A percentile compares a stretch with the other conserved stretches of the same genome.
Evolutionary conservation across 352 stramenopile species (phyloP).

Genomic region (Globisporangium cylindrosporum): DNA sequence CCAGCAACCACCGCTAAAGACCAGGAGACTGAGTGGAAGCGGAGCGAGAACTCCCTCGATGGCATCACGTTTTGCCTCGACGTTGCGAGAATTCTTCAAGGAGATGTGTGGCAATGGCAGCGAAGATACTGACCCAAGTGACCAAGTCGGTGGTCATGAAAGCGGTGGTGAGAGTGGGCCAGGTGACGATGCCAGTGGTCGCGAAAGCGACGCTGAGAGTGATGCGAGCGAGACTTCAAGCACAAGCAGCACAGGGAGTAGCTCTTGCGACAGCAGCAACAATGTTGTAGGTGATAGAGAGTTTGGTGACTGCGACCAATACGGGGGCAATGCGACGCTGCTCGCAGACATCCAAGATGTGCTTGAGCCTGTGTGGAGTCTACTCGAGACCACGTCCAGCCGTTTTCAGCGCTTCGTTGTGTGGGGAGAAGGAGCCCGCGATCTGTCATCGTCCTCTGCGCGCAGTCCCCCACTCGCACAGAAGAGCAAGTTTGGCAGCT

Average conservation of each 20-base stretch:
- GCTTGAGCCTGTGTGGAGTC: constrained; percentile 12
- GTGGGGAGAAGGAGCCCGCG: background rate
- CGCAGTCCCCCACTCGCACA: background rate
- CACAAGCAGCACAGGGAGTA: background rate
- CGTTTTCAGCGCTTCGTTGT: constrained; percentile 9
- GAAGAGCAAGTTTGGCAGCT: background rate
- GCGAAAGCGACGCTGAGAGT: constrained; percentile 5
- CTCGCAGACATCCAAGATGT: constrained; percentile 15
- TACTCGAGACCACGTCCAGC: constrained; percentile 14
- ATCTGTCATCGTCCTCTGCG: constrained; percentile 6
- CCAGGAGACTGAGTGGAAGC: constrained; percentile 6
- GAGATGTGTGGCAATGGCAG: background rate
- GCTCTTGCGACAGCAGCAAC: background rate
- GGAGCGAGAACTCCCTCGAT: constrained; percentile 7
- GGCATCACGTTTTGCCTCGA: background rate
- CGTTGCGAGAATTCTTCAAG: constrained; percentile 9
- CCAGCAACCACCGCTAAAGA: constrained; percentile 16
- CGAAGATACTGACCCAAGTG: background rate
- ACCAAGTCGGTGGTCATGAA: background rate
- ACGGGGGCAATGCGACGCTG: constrained; percentile 12
- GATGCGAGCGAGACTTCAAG: background rate
- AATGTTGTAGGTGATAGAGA: background rate
- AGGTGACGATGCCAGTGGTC: background rate
- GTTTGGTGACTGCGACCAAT: background rate
- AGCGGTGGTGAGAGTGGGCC: background rate